These are phyloP conservation scores for Trifolium repens DNA, from an alignment of 306 rosid species.

Conservation along the genomic window DNA sequence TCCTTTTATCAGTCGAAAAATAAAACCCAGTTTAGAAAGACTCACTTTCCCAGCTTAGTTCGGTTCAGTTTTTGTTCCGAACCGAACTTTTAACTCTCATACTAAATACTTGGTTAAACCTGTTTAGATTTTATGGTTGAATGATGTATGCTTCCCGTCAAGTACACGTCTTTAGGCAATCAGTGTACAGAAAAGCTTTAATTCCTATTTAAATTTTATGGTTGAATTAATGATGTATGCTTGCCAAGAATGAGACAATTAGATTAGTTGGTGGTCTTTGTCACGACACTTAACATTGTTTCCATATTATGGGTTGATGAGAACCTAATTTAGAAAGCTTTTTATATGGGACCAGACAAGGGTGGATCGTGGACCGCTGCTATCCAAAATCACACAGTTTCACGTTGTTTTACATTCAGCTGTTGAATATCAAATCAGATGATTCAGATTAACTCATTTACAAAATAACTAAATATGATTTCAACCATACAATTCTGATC, in stretches of 20 bases:
- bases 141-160: slow-evolving; percentile 3
- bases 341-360: neutral
- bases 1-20: too few species aligned
- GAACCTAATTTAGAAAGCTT: neutral
- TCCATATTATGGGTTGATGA: slow-evolving; percentile 2
- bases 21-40: too few species aligned
- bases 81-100: too few species aligned
- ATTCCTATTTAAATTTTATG: neutral
- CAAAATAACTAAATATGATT: too few species aligned
- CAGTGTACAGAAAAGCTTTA: neutral
- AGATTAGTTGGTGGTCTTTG: slow-evolving; percentile 8
- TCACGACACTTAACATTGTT: slow-evolving; percentile 12
- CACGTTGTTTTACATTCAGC: too few species aligned
- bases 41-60: neutral
- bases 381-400: too few species aligned
- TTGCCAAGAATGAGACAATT: neutral
- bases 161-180: neutral
- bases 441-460: too few species aligned
- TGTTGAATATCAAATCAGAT: too few species aligned
- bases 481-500: too few species aligned
- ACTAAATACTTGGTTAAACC: neutral
- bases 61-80: too few species aligned
- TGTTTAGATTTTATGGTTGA: neutral
- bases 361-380: neutral
- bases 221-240: neutral